Evolutionary conservation across 2,329 filamentous ascomycete species (phyloP), one percentile per base, ranked within the genome.

Genomic region (Monilinia vaccinii-corymbosi): DNA sequence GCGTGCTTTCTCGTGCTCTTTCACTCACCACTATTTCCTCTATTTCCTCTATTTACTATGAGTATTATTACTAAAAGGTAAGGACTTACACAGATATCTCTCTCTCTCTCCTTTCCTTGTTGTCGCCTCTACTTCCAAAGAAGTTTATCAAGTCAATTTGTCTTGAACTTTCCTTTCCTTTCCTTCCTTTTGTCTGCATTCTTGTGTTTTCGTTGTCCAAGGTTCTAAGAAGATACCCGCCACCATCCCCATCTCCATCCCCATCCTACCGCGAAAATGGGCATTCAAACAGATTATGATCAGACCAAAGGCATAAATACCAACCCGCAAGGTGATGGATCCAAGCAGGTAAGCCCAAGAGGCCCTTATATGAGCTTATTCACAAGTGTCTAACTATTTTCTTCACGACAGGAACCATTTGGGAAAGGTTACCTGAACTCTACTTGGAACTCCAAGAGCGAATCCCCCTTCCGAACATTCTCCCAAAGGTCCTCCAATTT

Each of bases 401-500:
- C 18, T 52, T 23, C 42, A 21, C 38, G 28, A 40, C 47, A 72
- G 67, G 60, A 67, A 55, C 68, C 70, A 36, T 61, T 63, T 25
- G 70, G 70, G 50, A 65, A 62, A 44, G 63, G 67, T 47, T 62
- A 62, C 10, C 67, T 69, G 16, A 44, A 63, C 3, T 71, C 68
- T 62, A 70, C 61, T 31, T 72, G 70, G 70, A 71, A 71, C 50
- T 63, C 63, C 32, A 60, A 66, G 42, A 53, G 61, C 14, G 65
- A 70, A n/a, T 36, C 65, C 21, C 61, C 65, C 18, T 66, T 67
- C 46, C 62, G 47, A 58, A 68, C 70, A 53, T 71, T 71, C 56
- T 64, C 60, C 18, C 66, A 63, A 51, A 68, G 69, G 50, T 81
- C 81, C 34, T 79, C 81, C 46, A 80, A 75, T 61, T 75, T 84